Conservation (phyloP, 1,284 basidiomycete genomes). For the Malassezia obtusa region DNA sequence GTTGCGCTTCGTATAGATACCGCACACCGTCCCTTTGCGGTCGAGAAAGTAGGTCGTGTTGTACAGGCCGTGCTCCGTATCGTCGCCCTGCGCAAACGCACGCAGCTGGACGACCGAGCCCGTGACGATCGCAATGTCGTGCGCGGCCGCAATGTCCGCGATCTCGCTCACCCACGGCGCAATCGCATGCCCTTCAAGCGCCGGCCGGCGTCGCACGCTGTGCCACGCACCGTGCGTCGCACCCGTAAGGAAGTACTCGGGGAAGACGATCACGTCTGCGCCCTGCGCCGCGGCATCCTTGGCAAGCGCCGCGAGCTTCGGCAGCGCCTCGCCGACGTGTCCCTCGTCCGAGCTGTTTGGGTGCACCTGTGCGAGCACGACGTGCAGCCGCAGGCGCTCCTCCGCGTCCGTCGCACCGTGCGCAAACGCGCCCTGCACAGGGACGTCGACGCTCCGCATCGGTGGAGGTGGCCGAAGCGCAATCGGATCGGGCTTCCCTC, state of each 20-base stretch:
- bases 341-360: constrained; percentile 7
- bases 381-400: constrained; percentile 8
- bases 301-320: not conserved
- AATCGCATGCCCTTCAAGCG: constrained; percentile 4
- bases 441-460: constrained; percentile 1
- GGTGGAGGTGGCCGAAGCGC: not conserved
- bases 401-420: not conserved
- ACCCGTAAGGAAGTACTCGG: constrained; percentile 44
- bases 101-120: constrained; percentile 41
- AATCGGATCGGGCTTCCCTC: not conserved
- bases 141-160: not conserved
- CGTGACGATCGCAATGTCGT: constrained; percentile 39
- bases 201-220: constrained; percentile 9
- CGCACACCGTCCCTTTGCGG: constrained; percentile 22
- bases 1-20: constrained; percentile 42
- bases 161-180: not conserved
- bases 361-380: constrained; percentile 20
- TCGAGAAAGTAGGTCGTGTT: constrained; percentile 44
- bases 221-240: constrained; percentile 33
- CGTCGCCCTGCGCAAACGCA: constrained; percentile 13
- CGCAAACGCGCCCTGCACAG: constrained; percentile 3
- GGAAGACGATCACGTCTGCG: constrained; percentile 39
- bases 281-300: constrained; percentile 9
- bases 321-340: not conserved
- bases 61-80: constrained; percentile 24